Evolutionary conservation across 305 asterid genomes (phyloP).

Genomic region (Caryopteris hybrid): DNA sequence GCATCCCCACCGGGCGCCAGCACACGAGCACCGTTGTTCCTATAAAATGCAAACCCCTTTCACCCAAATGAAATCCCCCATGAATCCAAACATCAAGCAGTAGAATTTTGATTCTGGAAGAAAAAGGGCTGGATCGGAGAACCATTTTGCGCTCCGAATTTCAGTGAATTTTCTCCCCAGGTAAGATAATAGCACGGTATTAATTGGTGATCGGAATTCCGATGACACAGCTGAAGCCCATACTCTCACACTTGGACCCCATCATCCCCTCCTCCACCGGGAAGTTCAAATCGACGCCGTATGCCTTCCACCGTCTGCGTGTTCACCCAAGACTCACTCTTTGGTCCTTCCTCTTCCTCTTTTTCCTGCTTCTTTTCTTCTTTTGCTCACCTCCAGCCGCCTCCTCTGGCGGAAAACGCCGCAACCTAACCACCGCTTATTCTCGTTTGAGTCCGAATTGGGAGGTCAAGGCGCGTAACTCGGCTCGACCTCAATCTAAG

Average conservation of each 20-base stretch:
- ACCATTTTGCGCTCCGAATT: not conserved
- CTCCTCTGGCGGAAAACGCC: conserved; percentile 32
- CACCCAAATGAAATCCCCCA: not conserved
- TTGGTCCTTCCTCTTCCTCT: conserved; percentile 48
- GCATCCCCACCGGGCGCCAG: conserved; percentile 21
- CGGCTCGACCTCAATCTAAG: conserved; percentile 40
- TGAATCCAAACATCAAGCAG: not conserved
- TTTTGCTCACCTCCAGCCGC: conserved; percentile 34
- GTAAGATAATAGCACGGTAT: not conserved
- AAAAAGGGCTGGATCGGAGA: not conserved
- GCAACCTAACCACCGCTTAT: conserved; percentile 23
- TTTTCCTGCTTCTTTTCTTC: conserved; percentile 36
- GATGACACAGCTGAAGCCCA: conserved; percentile 53
- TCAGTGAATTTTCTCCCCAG: not conserved
- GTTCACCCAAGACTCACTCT: conserved; percentile 45
- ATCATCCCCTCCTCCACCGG: conserved; percentile 46
- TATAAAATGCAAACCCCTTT: not conserved
- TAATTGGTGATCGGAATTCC: not conserved
- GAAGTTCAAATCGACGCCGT: conserved; percentile 43
- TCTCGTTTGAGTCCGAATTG: conserved; percentile 24
- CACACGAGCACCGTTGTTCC: conserved; percentile 20
- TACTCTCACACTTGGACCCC: conserved; percentile 42
- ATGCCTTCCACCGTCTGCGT: conserved; percentile 46
- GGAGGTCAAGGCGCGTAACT: conserved; percentile 41
- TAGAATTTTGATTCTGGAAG: conserved; percentile 5